Base-by-base conservation (phyloP, 768 basidiomycete genomes). In the Hortiboletus flavorubellus region DNA sequence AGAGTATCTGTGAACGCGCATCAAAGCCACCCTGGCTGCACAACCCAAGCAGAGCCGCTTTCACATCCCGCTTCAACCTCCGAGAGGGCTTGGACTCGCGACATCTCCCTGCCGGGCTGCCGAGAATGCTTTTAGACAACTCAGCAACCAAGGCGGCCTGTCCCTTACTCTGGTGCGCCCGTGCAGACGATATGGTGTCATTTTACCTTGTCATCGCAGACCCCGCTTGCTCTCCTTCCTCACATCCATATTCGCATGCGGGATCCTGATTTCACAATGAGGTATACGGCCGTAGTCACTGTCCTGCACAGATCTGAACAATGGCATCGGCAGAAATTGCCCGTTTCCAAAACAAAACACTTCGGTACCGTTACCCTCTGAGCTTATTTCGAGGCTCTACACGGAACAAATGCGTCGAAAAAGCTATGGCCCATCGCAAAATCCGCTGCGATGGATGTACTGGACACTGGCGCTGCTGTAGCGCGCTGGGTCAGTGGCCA, bases 21-120 rank as follows among this genome's bases (percentile, higher is more conserved):
- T 67, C 57, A 68, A 63, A 72, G 68, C 68, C 68, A 72, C 68
- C 56, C 63, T 61, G 63, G 61, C 63, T 51, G 56, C 68, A 71
- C 65, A 63, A 65, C 69, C 64, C 62, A 61, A 64, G 64, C 64
- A 50, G 48, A 59, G 58, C 50, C 47, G 54, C 43, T 59, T 71
- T 73, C 31, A 43, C 46, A 47, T 46, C 23, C 68, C 68, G 71
- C 53, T 65, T 58, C 45, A 59, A 58, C 50, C 57, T 61, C 63
- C 57, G 62, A 64, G 26, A 21, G 59, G 35, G 30, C 2, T 29
- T 16, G 21, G 5, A 31, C n/a, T 29, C 30, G 34, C 58, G 65
- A 67, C 60, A 67, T 50, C 40, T 12, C 16, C 21, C n/a, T 52
- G 69, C 65, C 69, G 63, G 8, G 16, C 1, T 59, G 61, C 66